These are phyloP conservation scores for Diplotaxis tenuifolia DNA, from an alignment of 345 rosid species.

Conservation along the genomic window DNA sequence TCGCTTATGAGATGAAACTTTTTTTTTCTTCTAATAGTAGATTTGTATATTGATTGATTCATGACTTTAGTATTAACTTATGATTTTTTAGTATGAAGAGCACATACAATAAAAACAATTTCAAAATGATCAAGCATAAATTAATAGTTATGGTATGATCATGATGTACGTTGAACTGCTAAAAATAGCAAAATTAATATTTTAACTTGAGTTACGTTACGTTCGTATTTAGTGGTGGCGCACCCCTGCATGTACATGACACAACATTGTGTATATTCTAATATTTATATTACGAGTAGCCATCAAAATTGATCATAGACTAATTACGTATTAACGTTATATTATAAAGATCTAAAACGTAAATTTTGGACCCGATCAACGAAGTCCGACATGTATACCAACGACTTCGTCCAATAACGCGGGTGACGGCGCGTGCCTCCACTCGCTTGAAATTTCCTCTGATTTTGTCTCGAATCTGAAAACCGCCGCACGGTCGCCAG, in stretches of 20 bases:
- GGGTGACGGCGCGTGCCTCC: constrained; percentile 29
- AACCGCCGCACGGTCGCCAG: constrained; percentile 30
- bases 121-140: too few relatives aligned
- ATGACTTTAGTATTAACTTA: too few relatives aligned
- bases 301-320: constrained; percentile 4
- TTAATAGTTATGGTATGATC: too few relatives aligned
- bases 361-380: constrained; percentile 3
- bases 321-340: constrained; percentile 3
- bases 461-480: constrained; percentile 12
- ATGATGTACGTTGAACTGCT: too few relatives aligned
- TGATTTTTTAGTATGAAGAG: too few relatives aligned
- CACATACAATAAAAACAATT: too few relatives aligned
- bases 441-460: background rate
- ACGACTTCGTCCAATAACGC: constrained; percentile 31
- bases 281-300: background rate
- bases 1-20: too few relatives aligned
- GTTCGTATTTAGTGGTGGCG: too few relatives aligned
- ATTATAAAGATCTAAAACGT: background rate
- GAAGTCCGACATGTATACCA: constrained; percentile 22
- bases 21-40: too few relatives aligned
- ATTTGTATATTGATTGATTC: too few relatives aligned
- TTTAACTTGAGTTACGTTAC: background rate
- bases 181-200: background rate
- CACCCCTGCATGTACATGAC: background rate
- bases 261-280: background rate